Evolutionary conservation across 257 asterid species (phyloP).

Genomic region (Henckelia pumila): DNA sequence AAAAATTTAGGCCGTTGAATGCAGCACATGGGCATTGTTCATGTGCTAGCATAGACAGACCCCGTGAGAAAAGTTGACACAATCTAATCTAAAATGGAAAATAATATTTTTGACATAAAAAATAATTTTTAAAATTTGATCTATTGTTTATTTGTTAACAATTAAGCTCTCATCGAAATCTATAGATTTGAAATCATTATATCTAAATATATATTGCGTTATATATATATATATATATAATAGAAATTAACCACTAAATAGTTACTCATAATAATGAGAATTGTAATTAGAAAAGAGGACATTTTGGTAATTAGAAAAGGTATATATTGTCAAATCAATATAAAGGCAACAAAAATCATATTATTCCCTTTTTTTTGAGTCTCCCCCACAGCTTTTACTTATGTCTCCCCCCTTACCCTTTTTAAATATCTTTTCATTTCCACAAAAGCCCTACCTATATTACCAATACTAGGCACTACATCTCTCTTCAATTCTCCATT

Average conservation of each 20-base stretch:
- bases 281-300: conserved; percentile 25
- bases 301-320: conserved; percentile 42
- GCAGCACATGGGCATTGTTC: too few relatives aligned
- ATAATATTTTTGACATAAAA: too few relatives aligned
- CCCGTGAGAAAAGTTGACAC: too few relatives aligned
- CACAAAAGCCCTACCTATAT: conserved; percentile 59
- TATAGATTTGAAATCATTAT: too few relatives aligned
- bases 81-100: too few relatives aligned
- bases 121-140: too few relatives aligned
- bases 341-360: conserved; percentile 52
- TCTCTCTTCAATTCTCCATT: conserved; percentile 3
- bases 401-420: conserved; percentile 31
- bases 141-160: too few relatives aligned
- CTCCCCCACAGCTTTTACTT: conserved; percentile 33
- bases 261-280: conserved; percentile 9
- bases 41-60: too few relatives aligned
- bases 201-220: too few relatives aligned
- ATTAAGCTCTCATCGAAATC: too few relatives aligned
- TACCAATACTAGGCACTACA: conserved; percentile 28
- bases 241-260: not conserved
- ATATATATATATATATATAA: too few relatives aligned
- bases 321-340: conserved; percentile 54
- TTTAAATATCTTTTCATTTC: conserved; percentile 30
- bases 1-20: too few relatives aligned
- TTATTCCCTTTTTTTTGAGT: conserved; percentile 39